Percentiles rank a stretch among this genome's conserved stretches.
Conservation (phyloP, 2,329 filamentous ascomycete species). For the Clarireedia monteithiana region DNA sequence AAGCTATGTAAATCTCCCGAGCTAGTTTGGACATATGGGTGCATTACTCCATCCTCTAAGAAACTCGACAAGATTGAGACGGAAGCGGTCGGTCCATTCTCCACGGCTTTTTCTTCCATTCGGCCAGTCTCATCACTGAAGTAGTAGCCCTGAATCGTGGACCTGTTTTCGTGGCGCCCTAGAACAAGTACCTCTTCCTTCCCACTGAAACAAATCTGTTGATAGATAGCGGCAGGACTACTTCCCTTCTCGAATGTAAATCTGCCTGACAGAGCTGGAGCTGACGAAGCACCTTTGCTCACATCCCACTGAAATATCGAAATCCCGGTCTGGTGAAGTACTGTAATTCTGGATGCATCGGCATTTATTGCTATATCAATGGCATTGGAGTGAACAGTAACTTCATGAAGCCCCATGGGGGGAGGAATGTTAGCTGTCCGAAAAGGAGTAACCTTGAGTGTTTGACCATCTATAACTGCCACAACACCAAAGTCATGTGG, state of each 20-base stretch:
- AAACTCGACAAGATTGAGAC: conserved; percentile 24
- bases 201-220: conserved; percentile 25
- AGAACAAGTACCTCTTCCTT: conserved; percentile 20
- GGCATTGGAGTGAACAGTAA: conserved; percentile 53
- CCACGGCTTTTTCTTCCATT: conserved; percentile 18
- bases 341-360: conserved; percentile 57
- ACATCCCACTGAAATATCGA: conserved; percentile 64
- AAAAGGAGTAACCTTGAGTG: conserved; percentile 77
- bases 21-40: conserved; percentile 24
- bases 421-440: conserved; percentile 80
- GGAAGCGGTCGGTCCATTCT: conserved; percentile 6
- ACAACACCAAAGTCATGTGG: conserved; percentile 74
- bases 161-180: conserved; percentile 11
- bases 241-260: conserved; percentile 33
- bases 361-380: conserved; percentile 69
- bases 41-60: conserved; percentile 13
- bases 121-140: conserved; percentile 23
- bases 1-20: conserved; percentile 25
- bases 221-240: conserved; percentile 10
- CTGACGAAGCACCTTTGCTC: conserved; percentile 43
- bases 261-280: conserved; percentile 35
- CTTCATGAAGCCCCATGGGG: conserved; percentile 79
- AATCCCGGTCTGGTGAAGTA: conserved; percentile 61
- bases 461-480: conserved; percentile 75
- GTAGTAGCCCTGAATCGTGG: conserved; percentile 19